Conservation (phyloP, 163 green algal species). For the Prototheca cutis region DNA sequence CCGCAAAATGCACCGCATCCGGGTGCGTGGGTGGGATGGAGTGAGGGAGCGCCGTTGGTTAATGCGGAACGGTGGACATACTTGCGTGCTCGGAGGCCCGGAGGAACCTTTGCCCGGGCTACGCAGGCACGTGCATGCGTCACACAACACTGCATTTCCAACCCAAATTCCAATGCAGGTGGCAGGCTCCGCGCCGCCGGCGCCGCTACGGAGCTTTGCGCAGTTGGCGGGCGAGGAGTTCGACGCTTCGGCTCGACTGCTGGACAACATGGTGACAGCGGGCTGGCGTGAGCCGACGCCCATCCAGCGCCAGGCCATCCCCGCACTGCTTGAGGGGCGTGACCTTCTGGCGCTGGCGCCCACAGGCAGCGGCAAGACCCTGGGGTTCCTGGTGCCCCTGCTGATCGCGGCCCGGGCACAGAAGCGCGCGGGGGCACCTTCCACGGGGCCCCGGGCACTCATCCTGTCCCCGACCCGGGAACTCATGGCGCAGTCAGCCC, state of each 20-base stretch:
- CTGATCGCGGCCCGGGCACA: constrained; percentile 27
- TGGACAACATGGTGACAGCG: constrained; percentile 32
- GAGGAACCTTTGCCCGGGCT: too few relatives aligned
- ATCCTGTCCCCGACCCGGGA: constrained; percentile 75
- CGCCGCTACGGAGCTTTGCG: constrained; percentile 46
- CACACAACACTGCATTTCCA: not conserved
- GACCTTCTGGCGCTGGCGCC: constrained; percentile 82
- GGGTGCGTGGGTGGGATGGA: constrained; percentile 30
- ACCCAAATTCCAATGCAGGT: constrained; percentile 12
- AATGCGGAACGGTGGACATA: not conserved
- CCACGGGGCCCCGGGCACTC: constrained; percentile 33
- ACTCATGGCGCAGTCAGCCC: constrained; percentile 63
- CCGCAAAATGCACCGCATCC: constrained; percentile 66
- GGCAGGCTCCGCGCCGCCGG: constrained; percentile 27
- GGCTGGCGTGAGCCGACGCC: constrained; percentile 67
- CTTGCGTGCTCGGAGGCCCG: too few relatives aligned
- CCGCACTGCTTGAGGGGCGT: constrained; percentile 45
- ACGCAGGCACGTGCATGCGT: too few relatives aligned
- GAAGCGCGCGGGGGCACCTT: not conserved
- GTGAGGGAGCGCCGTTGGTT: constrained; percentile 29
- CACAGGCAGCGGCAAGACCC: constrained; percentile 76
- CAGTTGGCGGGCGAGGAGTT: constrained; percentile 27
- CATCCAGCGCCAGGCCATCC: constrained; percentile 87
- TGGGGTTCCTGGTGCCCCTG: constrained; percentile 69
- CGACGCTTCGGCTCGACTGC: not conserved